Evolutionary conservation across 2,329 filamentous ascomycete species (phyloP), one percentile per base, ranked within the genome.

Genomic region (Beauveria pseudobassiana): DNA sequence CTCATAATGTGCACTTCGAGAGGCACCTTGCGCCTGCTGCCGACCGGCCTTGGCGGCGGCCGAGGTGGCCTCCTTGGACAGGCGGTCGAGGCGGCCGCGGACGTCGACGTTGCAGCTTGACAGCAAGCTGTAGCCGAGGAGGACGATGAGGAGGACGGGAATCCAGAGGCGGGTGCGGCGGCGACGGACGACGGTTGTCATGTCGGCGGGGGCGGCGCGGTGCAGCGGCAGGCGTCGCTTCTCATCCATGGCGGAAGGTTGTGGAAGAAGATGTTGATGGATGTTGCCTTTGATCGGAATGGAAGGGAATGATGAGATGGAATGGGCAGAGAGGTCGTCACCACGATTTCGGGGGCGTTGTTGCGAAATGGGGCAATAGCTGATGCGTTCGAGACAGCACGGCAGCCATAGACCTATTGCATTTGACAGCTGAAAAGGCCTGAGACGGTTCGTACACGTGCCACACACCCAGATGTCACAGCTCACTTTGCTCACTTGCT

Each of bases 1-100:
- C 87, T 90, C 88, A 98, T 99, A 68, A 98, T 95, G 74, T 98
- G 93, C 61, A 91, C 90, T 73, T 99, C 95, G 2, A 99, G 76
- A 4, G 91, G 89, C 5, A 98, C 88, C 62, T 80, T 75, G 30
- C 63, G 55, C 28, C 51, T 62, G 62, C 34, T 62, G 63, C 16
- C 62, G 64, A 56, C 63, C 63, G 52, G 51, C 63, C 40, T 34
- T 50, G 43, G 40, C 43, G 57, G 45, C 56, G 9, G 62, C 28
- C 26, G 56, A 34, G 34, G 38, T 43, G 28, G 26, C 49, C 46
- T 58, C 53, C 8, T 49, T 22, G 45, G 40, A 53, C 42, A 59
- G 50, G 43, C 49, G 43, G 60, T 58, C 51, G 53, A 62, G 20
- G 34, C 48, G 48, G 28, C 22, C 38, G 42, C 34, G 52, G 54